Conservation (phyloP, 169 alveolate species). For the Pseudocohnilembus persalinus region DNA sequence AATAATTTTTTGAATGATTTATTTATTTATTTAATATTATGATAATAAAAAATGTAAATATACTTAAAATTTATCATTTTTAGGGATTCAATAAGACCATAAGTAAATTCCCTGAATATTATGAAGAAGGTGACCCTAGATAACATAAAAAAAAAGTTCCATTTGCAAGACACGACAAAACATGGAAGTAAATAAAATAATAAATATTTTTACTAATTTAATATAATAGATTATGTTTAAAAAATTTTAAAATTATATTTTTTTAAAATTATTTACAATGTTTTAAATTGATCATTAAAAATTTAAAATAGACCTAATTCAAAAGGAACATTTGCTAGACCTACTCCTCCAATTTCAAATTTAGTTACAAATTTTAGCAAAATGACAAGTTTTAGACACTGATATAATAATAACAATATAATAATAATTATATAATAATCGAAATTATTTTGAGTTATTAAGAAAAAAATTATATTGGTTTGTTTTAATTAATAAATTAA, state of each 20-base stretch:
- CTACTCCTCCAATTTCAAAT: conserved; percentile 22
- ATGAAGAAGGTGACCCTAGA: conserved; percentile 17
- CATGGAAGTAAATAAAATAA: conserved; percentile 12
- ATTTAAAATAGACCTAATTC: conserved; percentile 44
- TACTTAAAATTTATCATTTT: background rate
- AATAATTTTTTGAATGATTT: too few species aligned
- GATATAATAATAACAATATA: background rate
- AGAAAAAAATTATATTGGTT: too few species aligned
- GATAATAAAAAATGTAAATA: background rate
- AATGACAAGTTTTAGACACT: conserved; percentile 13
- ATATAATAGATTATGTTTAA: background rate
- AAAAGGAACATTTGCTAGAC: conserved; percentile 30
- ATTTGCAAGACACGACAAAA: background rate
- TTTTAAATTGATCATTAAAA: too few species aligned
- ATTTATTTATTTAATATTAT: background rate
- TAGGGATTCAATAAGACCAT: conserved; percentile 27
- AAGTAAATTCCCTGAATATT: conserved; percentile 4
- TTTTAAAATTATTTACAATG: background rate
- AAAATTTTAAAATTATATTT: background rate
- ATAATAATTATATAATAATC: too few species aligned
- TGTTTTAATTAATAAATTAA: too few species aligned
- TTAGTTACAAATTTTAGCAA: background rate
- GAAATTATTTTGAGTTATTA: too few species aligned
- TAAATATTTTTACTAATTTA: background rate
- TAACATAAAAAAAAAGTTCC: conserved; percentile 8